Base-by-base conservation (phyloP, 257 asterid species). In the Agastache rugosa region DNA sequence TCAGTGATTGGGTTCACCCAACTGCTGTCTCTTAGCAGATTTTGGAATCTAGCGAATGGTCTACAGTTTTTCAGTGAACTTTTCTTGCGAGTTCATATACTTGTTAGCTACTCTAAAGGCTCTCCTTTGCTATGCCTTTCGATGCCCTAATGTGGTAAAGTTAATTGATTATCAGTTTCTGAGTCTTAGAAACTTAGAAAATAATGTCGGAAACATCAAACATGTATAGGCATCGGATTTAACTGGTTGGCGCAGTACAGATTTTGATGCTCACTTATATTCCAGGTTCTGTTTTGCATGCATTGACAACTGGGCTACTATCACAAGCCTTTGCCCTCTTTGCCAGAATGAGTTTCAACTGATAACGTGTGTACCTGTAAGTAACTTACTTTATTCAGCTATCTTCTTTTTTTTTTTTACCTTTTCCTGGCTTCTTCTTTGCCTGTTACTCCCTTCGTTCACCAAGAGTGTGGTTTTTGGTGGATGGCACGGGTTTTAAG, bases 291-390 rank as follows among this genome's bases (percentile, higher is more conserved):
- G 99, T 87, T 94, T 94, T 85, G 81, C 96, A 14, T 92, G 99
- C 92, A 92, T 94, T 81, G 99, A 94, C 92, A 94, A 94, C 84
- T 94, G 99, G 99, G 96, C 97, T 76, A 86, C 96, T 81, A 92
- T 94, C 82, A 94, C 99, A 67, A 94, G 90, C 83, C 88, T 94
- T 34, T 94, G 99, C 73, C 99, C 99, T 55, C 97, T 94, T 67
- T 94, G 99, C 87, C 97, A 92, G 93, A 87, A 86, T 81, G 99
- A 89, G 81, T 92, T 92, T 87, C 99, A 94, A 81, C 73, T 90
- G 86, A 94, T 94, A 85, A 94, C 99, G 56, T 94, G 99, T 85
- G 98, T 94, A 78, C 99, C 99, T 62, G 99, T 94, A 89, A 87
- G 99, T 92, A 81, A 72, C 85, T 58, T 9, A 50, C 67, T 50